phyloP scores from a whole-genome alignment of 2,329 filamentous ascomycete species.

The Nothomitra cinnamomea region DNA sequence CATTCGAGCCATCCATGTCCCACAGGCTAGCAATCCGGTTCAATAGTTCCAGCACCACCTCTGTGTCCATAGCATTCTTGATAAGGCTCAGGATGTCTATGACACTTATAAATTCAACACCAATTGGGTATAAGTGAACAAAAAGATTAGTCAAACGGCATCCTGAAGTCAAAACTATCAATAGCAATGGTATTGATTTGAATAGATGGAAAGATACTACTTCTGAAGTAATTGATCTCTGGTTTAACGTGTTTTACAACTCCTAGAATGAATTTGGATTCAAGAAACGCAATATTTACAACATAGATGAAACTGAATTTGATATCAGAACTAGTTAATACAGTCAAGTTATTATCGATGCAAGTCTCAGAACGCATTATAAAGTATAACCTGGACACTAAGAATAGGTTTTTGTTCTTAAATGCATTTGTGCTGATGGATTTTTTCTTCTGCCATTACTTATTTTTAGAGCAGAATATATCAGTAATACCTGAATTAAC shows the following conservation, averaged over 20 bases:
- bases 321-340: too few relatives aligned
- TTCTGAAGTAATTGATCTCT: neutral
- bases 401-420: neutral
- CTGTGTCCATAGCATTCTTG: too few relatives aligned
- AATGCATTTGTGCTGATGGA: neutral
- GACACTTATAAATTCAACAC: neutral
- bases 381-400: too few relatives aligned
- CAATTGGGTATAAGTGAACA: neutral
- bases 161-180: neutral
- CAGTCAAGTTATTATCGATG: too few relatives aligned
- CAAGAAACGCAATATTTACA: neutral
- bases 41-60: too few relatives aligned
- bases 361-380: too few relatives aligned
- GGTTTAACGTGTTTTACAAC: neutral
- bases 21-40: too few relatives aligned
- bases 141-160: neutral
- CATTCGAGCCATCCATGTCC: too few relatives aligned
- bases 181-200: too few relatives aligned
- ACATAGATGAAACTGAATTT: too few relatives aligned
- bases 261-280: neutral
- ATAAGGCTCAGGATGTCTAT: neutral
- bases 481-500: too few relatives aligned
- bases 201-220: neutral
- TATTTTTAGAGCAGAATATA: neutral
- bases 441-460: neutral